phyloP scores from a whole-genome alignment of 305 asterid genomes.

The Rubia tinctorum region DNA sequence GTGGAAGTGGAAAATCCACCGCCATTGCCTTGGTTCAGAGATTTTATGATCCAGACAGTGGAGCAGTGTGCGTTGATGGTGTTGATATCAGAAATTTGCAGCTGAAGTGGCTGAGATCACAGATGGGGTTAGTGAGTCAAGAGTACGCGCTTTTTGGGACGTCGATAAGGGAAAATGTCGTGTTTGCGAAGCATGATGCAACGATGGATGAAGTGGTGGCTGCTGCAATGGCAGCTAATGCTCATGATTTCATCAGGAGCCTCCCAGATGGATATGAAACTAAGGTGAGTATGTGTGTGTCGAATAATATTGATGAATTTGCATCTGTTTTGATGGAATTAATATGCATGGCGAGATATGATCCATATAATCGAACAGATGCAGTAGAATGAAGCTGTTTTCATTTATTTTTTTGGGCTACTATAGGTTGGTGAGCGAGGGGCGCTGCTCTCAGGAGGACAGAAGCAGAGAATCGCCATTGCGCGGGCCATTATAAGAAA shows the following conservation, averaged over 20 bases:
- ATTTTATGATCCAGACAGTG: constrained; percentile 60
- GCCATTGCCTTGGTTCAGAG: constrained; percentile 67
- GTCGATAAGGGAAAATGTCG: constrained; percentile 60
- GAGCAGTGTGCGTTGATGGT: constrained; percentile 56
- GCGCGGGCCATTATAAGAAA: constrained; percentile 80
- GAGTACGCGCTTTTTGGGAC: constrained; percentile 85
- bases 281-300: constrained; percentile 39
- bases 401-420: neutral
- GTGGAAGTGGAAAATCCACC: constrained; percentile 92
- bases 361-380: too few species aligned
- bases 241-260: constrained; percentile 67
- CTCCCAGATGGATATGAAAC: constrained; percentile 86
- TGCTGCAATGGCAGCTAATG: constrained; percentile 86
- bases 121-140: constrained; percentile 90
- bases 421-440: constrained; percentile 83
- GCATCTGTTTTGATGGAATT: neutral
- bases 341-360: too few species aligned
- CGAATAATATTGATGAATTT: too few species aligned
- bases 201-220: constrained; percentile 71
- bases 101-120: constrained; percentile 73
- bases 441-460: constrained; percentile 80
- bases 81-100: constrained; percentile 54
- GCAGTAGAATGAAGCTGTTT: too few species aligned
- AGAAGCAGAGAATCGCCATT: constrained; percentile 83
- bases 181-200: constrained; percentile 72